A percentile compares a stretch with the other conserved stretches of the same genome.
Evolutionary conservation across 1,284 basidiomycete genomes (phyloP).

Genomic region (Termitomyces sp.): DNA sequence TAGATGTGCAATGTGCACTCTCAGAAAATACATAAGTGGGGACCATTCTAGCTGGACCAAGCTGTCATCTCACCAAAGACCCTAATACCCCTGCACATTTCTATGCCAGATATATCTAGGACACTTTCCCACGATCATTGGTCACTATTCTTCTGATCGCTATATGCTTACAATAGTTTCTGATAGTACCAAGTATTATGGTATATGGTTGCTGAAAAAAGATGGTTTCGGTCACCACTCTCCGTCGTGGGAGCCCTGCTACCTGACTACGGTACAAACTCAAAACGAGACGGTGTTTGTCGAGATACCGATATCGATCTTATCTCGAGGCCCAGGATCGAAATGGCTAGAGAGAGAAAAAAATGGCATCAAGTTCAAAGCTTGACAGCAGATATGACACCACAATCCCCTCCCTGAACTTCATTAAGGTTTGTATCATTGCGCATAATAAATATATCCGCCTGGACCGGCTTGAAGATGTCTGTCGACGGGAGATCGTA

Average conservation of each 20-base stretch:
- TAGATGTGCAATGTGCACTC: too few species aligned
- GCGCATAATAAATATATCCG: neutral
- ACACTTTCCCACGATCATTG: too few species aligned
- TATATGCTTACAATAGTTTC: neutral
- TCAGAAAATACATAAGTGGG: neutral
- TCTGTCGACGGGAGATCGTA: neutral
- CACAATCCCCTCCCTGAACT: neutral
- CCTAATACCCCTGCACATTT: too few species aligned
- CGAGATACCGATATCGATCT: neutral
- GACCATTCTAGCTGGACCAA: neutral
- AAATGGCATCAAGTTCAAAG: neutral
- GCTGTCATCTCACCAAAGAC: neutral
- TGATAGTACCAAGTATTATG: too few species aligned
- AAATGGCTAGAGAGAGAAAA: neutral
- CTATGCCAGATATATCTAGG: too few species aligned
- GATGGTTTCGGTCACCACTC: neutral
- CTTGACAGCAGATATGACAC: neutral
- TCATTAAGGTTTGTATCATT: too few species aligned
- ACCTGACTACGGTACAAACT: neutral
- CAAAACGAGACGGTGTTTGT: neutral
- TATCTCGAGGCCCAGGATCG: neutral
- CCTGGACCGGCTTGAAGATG: neutral
- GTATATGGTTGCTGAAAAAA: neutral
- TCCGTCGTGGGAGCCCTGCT: neutral
- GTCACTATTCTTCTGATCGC: neutral